These are phyloP conservation scores for Coniochaeta sp. DNA, from an alignment of 2,329 filamentous ascomycete species.

Conservation along the genomic window DNA sequence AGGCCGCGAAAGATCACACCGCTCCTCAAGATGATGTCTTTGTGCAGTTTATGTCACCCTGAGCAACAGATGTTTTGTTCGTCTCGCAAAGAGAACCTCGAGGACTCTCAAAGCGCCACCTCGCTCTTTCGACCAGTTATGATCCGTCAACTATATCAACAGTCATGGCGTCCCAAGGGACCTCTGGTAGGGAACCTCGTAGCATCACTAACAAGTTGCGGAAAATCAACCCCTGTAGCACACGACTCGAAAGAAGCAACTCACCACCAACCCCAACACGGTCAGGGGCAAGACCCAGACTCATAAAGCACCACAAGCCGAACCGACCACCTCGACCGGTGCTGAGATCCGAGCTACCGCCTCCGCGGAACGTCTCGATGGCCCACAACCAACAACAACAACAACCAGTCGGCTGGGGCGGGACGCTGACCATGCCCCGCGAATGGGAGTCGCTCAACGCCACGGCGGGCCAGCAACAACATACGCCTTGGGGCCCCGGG, in stretches of 20 bases:
- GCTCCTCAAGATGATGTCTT: background rate
- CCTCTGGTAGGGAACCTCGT: background rate
- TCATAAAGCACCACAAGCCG: background rate
- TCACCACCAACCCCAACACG: background rate
- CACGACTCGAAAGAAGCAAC: background rate
- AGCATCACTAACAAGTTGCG: background rate
- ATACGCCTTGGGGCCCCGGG: no score
- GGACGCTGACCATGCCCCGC: no score
- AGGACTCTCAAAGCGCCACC: background rate
- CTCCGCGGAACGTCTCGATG: background rate
- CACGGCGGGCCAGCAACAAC: no score
- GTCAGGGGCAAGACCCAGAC: background rate
- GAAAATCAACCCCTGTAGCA: background rate
- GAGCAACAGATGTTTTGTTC: background rate
- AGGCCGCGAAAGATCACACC: background rate
- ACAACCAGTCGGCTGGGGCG: no score
- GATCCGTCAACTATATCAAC: background rate
- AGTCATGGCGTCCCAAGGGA: background rate
- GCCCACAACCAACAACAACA: no score
- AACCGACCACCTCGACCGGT: background rate
- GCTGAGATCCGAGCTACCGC: background rate
- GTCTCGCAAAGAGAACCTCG: background rate
- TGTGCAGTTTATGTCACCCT: background rate
- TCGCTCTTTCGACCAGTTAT: background rate
- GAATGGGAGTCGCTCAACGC: no score